Percentiles rank a stretch among this genome's conserved stretches.
phyloP scores from a whole-genome alignment of 148 eudicot species.

The Cornus florida region DNA sequence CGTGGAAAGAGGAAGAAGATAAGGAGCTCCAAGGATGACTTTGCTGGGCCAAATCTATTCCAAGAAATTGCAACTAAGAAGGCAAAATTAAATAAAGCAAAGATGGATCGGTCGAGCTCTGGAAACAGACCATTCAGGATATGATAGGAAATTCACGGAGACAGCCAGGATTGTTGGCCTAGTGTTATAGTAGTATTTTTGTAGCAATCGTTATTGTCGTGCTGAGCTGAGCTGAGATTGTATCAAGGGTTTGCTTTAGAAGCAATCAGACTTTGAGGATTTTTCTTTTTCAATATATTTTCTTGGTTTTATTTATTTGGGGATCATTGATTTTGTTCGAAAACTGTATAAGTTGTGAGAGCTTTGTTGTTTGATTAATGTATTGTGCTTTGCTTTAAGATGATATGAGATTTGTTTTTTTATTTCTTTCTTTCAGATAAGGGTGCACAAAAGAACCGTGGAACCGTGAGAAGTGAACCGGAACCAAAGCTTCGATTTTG shows the following conservation, averaged over 20 bases:
- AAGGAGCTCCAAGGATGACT: constrained; percentile 32
- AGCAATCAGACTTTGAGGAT: not conserved
- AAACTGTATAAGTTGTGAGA: constrained; percentile 7
- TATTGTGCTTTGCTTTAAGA: too few species aligned
- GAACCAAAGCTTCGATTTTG: too few species aligned
- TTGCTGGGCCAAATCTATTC: constrained; percentile 72
- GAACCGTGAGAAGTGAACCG: too few species aligned
- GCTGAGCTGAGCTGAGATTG: not conserved
- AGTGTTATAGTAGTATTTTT: not conserved
- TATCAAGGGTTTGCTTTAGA: not conserved
- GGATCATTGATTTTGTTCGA: not conserved
- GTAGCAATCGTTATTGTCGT: not conserved
- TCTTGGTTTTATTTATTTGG: not conserved
- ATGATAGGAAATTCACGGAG: constrained; percentile 13
- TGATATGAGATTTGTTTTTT: too few species aligned
- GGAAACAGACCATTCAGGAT: constrained; percentile 46
- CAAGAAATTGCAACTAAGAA: constrained; percentile 67
- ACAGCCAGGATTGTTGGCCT: not conserved
- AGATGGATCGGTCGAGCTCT: constrained; percentile 26
- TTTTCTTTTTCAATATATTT: not conserved
- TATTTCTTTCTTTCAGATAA: too few species aligned
- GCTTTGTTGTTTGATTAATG: not conserved
- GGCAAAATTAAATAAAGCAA: constrained; percentile 41
- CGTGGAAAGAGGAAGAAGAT: constrained; percentile 82
- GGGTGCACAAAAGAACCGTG: too few species aligned